Evolutionary conservation across 2,329 filamentous ascomycete genomes (phyloP).

Genomic region (Gaeumannomyces sp.): DNA sequence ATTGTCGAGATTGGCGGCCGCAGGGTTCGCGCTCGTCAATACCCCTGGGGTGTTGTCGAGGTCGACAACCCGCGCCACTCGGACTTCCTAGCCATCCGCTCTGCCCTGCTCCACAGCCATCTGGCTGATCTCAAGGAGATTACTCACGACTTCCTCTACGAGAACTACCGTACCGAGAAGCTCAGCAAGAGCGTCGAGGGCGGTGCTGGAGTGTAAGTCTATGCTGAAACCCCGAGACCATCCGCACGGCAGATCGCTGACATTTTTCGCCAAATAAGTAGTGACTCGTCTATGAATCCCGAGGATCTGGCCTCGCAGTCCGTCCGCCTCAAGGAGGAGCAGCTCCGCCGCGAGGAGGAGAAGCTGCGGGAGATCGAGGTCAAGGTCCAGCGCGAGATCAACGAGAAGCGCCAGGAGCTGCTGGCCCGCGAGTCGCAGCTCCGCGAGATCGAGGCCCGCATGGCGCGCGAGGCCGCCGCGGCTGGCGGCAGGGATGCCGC

Average conservation of each 20-base stretch:
- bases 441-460: slow-evolving; percentile 96
- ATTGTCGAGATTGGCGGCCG: slow-evolving; percentile 89
- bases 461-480: slow-evolving; percentile 76
- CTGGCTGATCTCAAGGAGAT: slow-evolving; percentile 98
- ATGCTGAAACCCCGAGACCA: slow-evolving; percentile 4
- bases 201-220: slow-evolving; percentile 75
- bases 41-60: slow-evolving; percentile 98
- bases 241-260: background rate
- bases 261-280: slow-evolving; percentile 21
- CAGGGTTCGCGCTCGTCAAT: slow-evolving; percentile 89
- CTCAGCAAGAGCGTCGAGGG: slow-evolving; percentile 98
- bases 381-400: slow-evolving; percentile 99
- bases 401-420: slow-evolving; percentile 98
- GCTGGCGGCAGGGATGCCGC: slow-evolving; percentile 25
- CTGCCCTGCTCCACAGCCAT: slow-evolving; percentile 94
- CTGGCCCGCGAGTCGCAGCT: slow-evolving; percentile 96
- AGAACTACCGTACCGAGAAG: slow-evolving; percentile 99
- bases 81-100: slow-evolving; percentile 95
- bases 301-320: slow-evolving; percentile 96
- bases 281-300: slow-evolving; percentile 90
- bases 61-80: slow-evolving; percentile 99
- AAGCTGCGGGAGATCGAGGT: slow-evolving; percentile 98
- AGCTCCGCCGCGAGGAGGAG: slow-evolving; percentile 98
- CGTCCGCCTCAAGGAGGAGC: slow-evolving; percentile 98
- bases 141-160: slow-evolving; percentile 98